Evolutionary conservation across 1,139 yeast species (phyloP).

Genomic region (Saccharomyces hybrid): DNA sequence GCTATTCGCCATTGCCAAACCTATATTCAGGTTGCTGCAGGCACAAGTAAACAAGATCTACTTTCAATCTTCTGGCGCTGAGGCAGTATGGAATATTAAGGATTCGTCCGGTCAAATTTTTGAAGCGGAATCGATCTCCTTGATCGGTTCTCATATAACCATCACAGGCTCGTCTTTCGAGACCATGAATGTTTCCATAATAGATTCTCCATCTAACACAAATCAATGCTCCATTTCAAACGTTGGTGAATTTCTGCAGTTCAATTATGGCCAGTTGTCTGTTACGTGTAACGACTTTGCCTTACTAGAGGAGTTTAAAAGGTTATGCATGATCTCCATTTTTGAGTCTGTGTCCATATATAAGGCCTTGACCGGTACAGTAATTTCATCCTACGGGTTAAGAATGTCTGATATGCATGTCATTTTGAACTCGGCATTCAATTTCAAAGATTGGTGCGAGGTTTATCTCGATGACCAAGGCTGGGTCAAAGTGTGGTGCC

Average conservation of each 20-base stretch:
- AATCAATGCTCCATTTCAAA: not conserved
- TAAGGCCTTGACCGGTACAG: slow-evolving; percentile 27
- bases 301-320: slow-evolving; percentile 9
- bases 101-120: not conserved
- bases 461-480: slow-evolving; percentile 23
- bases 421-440: slow-evolving; percentile 22
- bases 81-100: not conserved
- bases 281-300: slow-evolving; percentile 7
- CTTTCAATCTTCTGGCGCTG: slow-evolving; percentile 7
- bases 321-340: slow-evolving; percentile 15
- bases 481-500: slow-evolving; percentile 31
- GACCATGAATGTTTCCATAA: not conserved
- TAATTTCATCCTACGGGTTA: slow-evolving; percentile 24
- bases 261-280: slow-evolving; percentile 9
- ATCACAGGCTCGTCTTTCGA: not conserved
- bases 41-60: slow-evolving; percentile 14
- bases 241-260: not conserved
- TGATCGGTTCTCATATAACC: not conserved
- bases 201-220: not conserved
- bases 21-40: slow-evolving; percentile 14
- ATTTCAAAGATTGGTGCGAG: slow-evolving; percentile 32
- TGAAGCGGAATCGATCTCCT: not conserved
- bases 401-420: slow-evolving; percentile 26
- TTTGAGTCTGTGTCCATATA: slow-evolving; percentile 24
- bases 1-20: slow-evolving; percentile 10